Base-by-base conservation (phyloP, 441 rosid species). In the Breynia disticha region DNA sequence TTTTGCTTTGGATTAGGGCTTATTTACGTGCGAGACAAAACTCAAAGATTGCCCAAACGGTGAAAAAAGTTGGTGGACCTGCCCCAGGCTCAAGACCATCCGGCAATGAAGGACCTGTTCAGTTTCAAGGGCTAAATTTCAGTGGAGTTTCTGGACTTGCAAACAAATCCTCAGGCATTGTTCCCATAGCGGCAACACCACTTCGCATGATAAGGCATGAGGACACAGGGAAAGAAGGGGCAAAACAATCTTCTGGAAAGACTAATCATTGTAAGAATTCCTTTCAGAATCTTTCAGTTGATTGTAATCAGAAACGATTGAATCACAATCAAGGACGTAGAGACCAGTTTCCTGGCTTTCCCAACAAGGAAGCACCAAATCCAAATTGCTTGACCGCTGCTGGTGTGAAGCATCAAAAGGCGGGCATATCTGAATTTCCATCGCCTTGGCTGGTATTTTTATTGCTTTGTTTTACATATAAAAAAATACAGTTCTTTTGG, bases 11-110 rank as follows among this genome's bases (percentile, higher is more conserved):
- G 46, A 67, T 63, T 80, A 90, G 97, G 75, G 43, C 67, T 38
- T 82, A 70, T 79, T 91, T 90, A 62, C 97, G 95, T 59, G 91
- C 95, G 21, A 80, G 95, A 61, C 97, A 90, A 68, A 90, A 87
- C 58, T 73, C 78, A 54, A 79, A 78, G 57, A 69, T 90, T 44
- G 65, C 77, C 68, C 81, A 86, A 16, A 68, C 56, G 66, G 76
- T 76, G n/a, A n/a, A n/a, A 62, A 80, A 22, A 49, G 37, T 55
- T 70, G 57, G 86, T 76, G 76, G 88, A 80, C 45, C 70, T 79
- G 60, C 61, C 32, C 51, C 76, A 72, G 19, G 62, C 39, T 55
- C 82, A 70, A 57, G 60, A 43, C 60, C 48, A 19, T 14, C 19
- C 49, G 44, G 59, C 39, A 43, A 18, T 22, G 64, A 58, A 45